These are phyloP conservation scores for Aspergillus sclerotialis DNA, from an alignment of 2,329 filamentous ascomycete species.

Conservation along the genomic window DNA sequence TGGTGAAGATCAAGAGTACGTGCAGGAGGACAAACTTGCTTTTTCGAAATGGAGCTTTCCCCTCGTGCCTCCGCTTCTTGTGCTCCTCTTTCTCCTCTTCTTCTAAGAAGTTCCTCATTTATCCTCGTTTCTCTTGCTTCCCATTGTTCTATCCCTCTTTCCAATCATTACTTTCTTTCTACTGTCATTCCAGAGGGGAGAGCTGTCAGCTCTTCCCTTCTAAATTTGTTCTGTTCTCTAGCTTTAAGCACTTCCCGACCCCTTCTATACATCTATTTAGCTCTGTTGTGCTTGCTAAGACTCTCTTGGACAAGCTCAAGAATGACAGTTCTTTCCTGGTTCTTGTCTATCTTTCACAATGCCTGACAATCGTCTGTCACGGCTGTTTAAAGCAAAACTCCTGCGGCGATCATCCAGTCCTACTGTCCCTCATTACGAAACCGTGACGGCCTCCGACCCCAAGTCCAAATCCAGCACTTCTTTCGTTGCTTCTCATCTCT, in stretches of 20 bases:
- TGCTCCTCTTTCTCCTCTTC: constrained; percentile 1
- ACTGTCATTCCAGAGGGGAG: background rate
- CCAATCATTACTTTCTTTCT: background rate
- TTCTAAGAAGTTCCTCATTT: constrained; percentile 1
- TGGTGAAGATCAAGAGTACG: no score
- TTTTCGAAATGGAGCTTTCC: background rate
- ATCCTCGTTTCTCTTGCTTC: constrained; percentile 3
- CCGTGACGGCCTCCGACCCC: constrained; percentile 7
- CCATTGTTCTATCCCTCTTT: constrained; percentile 2
- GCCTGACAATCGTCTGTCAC: constrained; percentile 27
- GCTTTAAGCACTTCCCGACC: constrained; percentile 1
- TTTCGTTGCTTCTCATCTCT: constrained; percentile 13
- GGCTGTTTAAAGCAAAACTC: constrained; percentile 29
- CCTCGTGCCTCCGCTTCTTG: constrained; percentile 1
- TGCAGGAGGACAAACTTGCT: no score
- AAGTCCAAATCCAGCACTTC: constrained; percentile 5
- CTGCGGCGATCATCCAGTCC: constrained; percentile 30
- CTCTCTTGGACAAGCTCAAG: background rate
- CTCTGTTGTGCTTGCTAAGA: no score
- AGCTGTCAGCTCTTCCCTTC: background rate
- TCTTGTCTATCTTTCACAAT: constrained; percentile 14
- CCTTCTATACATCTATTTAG: no score
- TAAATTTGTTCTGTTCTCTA: constrained; percentile 1
- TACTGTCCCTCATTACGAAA: constrained; percentile 10
- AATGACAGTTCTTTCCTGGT: constrained; percentile 1